These are phyloP conservation scores for Alternaria sp. DNA, from an alignment of 2,329 filamentous ascomycete species.

Conservation along the genomic window DNA sequence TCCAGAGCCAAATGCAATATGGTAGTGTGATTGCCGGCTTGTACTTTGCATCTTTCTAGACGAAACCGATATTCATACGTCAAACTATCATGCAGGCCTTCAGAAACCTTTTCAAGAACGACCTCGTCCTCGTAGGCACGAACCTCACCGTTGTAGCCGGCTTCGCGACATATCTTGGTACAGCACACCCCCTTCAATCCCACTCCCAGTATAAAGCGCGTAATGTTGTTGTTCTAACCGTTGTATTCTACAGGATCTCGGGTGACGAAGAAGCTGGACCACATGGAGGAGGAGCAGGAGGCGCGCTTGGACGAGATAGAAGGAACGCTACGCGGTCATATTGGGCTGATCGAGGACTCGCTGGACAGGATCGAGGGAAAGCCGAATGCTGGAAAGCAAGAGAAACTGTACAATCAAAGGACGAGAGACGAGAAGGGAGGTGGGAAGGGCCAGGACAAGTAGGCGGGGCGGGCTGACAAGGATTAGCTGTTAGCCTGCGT, in stretches of 20 bases:
- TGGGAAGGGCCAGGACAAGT: background rate
- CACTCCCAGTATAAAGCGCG: background rate
- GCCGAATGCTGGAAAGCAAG: conserved; percentile 39
- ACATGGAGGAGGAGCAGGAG: conserved; percentile 56
- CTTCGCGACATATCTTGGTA: conserved; percentile 14
- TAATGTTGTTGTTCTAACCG: background rate
- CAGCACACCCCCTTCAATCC: background rate
- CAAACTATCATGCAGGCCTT: conserved; percentile 4
- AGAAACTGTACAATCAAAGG: conserved; percentile 41
- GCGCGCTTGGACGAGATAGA: conserved; percentile 57
- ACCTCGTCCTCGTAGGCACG: conserved; percentile 10
- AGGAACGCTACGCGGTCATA: conserved; percentile 55
- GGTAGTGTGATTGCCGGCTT: background rate
- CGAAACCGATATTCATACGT: background rate
- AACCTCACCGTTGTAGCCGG: conserved; percentile 14
- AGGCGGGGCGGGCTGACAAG: conserved; percentile 15
- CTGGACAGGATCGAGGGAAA: conserved; percentile 54
- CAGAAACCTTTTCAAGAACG: conserved; percentile 18
- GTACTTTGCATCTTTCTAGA: background rate
- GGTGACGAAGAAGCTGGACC: conserved; percentile 33
- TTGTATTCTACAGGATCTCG: conserved; percentile 3
- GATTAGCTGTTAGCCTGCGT: conserved; percentile 12
- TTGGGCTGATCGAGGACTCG: conserved; percentile 55
- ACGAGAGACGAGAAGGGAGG: conserved; percentile 10
- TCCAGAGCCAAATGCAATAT: background rate